phyloP scores from a whole-genome alignment of 1,139 yeast genomes.

The Zygotorulaspora mrakii region DNA sequence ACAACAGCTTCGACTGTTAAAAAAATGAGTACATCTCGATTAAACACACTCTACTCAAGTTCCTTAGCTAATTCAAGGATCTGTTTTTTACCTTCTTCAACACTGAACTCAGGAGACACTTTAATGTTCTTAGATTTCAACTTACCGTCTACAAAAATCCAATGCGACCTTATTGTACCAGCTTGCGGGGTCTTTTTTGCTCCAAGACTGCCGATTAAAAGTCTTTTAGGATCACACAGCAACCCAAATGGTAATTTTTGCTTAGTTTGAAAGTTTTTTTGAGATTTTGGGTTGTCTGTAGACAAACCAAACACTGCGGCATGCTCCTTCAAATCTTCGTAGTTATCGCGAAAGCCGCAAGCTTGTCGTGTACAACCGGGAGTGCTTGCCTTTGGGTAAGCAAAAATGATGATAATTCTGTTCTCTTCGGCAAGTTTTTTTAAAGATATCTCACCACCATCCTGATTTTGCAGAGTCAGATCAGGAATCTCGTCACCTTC shows the following conservation, averaged over 20 bases:
- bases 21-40: too few species aligned
- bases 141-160: conserved; percentile 79
- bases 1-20: too few species aligned
- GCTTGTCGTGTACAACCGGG: conserved; percentile 97
- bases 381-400: conserved; percentile 90
- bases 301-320: conserved; percentile 65
- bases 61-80: conserved; percentile 37
- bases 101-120: conserved; percentile 76
- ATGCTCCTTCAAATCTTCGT: conserved; percentile 48
- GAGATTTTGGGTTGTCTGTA: conserved; percentile 71
- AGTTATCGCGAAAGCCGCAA: conserved; percentile 75
- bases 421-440: conserved; percentile 46
- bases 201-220: conserved; percentile 70
- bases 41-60: too few species aligned
- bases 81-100: conserved; percentile 56
- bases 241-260: conserved; percentile 70
- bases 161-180: conserved; percentile 83
- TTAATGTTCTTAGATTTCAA: conserved; percentile 60
- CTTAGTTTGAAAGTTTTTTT: conserved; percentile 68
- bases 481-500: conserved; percentile 63
- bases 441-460: conserved; percentile 55
- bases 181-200: conserved; percentile 62
- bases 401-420: conserved; percentile 58
- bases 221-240: conserved; percentile 69
- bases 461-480: conserved; percentile 59